Base-by-base conservation (phyloP, 495 filamentous ascomycete species). In the Penicillium nucicola region DNA sequence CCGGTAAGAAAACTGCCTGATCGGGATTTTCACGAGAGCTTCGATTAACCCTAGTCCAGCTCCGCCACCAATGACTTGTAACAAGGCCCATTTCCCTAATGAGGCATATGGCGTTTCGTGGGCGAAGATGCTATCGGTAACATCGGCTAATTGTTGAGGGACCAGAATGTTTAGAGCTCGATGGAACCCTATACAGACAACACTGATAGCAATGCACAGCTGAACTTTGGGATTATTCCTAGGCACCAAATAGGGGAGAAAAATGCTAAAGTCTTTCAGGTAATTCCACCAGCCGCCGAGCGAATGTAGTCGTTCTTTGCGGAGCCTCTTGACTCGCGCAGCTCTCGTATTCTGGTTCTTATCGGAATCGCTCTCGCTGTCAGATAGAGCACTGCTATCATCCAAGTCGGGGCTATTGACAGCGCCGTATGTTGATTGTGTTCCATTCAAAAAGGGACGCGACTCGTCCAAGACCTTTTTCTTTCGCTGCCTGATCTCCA, bases 191-290 rank as follows among this genome's bases (percentile, higher is more conserved):
- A 48, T 5, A 38, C 46, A 48, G 25, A 33, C 30, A 10, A 41
- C 13, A n/a, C 36, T 48, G 4, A n/a, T 17, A 6, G 76, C 57
- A 41, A 83, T 71, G 17, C 77, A 76, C 13, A 82, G 43, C 53
- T 87, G 84, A 15, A 88, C 71, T 11, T 60, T 53, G 33, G 62
- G 77, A 50, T 76, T 72, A 40, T 81, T 79, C 30, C 78, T 66
- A 1, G 85, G 85, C 78, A 83, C 84, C 28, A 88, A 65, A 59
- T 84, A 82, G 7, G 82, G 83, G 37, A 86, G 72, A 64, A 89
- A 84, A 31, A 86, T 70, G 72, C 42, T 39, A 34, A 65, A 66
- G 19, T 38, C 19, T 20, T 41, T 48, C 25, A 48, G 12, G 32
- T 48, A 48, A 10, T 48, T 30, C 36, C 17, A 48, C 46, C 46